These are phyloP conservation scores for Colletotrichum tabaci DNA, from an alignment of 2,329 filamentous ascomycete species.

Conservation along the genomic window DNA sequence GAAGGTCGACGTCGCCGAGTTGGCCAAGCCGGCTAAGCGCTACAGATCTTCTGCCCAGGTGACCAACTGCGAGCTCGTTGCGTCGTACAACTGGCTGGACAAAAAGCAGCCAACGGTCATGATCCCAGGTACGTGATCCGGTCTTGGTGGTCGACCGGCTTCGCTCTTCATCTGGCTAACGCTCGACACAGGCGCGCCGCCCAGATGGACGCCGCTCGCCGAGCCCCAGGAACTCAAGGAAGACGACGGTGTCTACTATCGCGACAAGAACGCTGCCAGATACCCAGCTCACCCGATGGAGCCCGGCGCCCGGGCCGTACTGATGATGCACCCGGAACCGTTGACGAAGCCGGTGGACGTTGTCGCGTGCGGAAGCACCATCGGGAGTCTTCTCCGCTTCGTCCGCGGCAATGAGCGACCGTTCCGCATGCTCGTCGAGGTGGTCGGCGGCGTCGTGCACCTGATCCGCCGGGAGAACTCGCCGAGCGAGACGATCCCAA, in stretches of 20 bases:
- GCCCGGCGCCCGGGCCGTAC: slow-evolving; percentile 57
- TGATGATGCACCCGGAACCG: slow-evolving; percentile 55
- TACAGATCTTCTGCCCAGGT: slow-evolving; percentile 23
- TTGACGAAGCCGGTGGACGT: slow-evolving; percentile 62
- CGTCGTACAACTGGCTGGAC: slow-evolving; percentile 57
- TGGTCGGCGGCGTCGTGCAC: slow-evolving; percentile 71
- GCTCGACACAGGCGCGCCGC: slow-evolving; percentile 61
- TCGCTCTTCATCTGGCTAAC: not conserved
- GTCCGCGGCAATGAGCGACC: slow-evolving; percentile 58
- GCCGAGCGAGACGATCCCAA: slow-evolving; percentile 68
- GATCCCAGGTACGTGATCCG: slow-evolving; percentile 50
- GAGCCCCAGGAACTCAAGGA: slow-evolving; percentile 52
- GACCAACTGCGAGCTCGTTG: slow-evolving; percentile 44
- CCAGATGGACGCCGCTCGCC: slow-evolving; percentile 62
- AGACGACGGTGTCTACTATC: slow-evolving; percentile 66
- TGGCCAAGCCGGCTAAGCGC: not conserved
- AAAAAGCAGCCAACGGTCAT: slow-evolving; percentile 47
- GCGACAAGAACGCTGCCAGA: slow-evolving; percentile 68
- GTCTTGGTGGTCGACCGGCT: not conserved
- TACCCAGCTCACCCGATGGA: slow-evolving; percentile 66
- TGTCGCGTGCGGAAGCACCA: slow-evolving; percentile 71
- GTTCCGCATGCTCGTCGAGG: slow-evolving; percentile 73
- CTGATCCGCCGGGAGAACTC: slow-evolving; percentile 74
- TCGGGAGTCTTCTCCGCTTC: slow-evolving; percentile 75
- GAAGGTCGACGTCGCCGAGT: slow-evolving; percentile 3